Evolutionary conservation across 257 asterid species (phyloP), one percentile per base, ranked within the genome.

Genomic region (Nicotiana paniculata): DNA sequence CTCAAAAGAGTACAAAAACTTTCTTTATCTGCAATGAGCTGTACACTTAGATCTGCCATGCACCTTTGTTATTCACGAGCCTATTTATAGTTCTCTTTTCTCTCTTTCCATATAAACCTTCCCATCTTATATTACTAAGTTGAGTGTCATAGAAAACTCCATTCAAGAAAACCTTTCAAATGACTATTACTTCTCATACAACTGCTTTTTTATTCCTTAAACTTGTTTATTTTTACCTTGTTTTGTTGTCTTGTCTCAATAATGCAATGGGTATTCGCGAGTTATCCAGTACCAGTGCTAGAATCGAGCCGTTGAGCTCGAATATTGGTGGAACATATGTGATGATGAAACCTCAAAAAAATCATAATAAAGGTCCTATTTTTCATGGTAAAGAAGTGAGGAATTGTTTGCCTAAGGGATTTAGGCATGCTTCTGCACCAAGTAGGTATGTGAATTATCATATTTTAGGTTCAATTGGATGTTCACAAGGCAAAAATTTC

Each of bases 341-440:
- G 15, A 84, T 86, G 9, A 63, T 83, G 86, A 87, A 88, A 11
- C 95, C 95, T 0, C 84, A 68, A n/a, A 69, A 62, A 61, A 90
- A 4, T 77, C 90, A 84, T 84, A 88, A 89, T 37, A 83, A 81
- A 1, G 79, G 85, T 3, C 48, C 59, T 3, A 64, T 84, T 58
- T 88, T 89, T 28, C 90, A 77, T 70, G 83, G 70, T 16, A 77
- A 82, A 24, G 91, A 84, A 81, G 80, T 95, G 26, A 90, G 86
- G 83, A 84, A 88, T 74, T 95, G 99, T 85, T 89, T 87, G 98
- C 99, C 99, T 0, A 95, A 93, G 69, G 98, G 99, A 39, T 54
- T 87, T 8, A 85, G 87, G 61, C 98, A 87, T 75, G 89, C 99
- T 5, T 95, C 99, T 0, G 97, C 95, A 9, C 99, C 99, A 1